Conservation (phyloP, 1,284 basidiomycete species). For the Moesziomyces sp. region DNA sequence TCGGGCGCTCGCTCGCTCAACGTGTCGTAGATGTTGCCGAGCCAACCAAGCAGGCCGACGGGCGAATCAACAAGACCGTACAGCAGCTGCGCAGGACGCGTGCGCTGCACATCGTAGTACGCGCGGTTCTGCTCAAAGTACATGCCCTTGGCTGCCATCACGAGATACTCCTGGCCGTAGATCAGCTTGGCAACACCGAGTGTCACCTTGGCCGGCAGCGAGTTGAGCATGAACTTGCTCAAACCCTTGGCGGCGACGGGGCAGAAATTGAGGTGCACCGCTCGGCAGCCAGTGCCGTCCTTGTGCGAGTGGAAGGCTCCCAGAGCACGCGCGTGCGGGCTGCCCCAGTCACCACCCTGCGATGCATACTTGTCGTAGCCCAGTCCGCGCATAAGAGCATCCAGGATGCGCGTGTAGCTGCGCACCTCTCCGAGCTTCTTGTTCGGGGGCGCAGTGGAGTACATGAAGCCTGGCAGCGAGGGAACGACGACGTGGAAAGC, state of each 20-base stretch:
- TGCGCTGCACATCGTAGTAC: constrained; percentile 54
- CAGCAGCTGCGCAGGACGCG: constrained; percentile 43
- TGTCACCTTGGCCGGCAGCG: constrained; percentile 32
- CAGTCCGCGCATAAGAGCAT: constrained; percentile 58
- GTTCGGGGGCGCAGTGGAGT: constrained; percentile 50
- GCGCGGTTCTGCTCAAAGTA: constrained; percentile 41
- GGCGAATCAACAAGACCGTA: constrained; percentile 55
- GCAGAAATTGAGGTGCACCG: constrained; percentile 61
- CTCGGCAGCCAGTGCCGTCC: constrained; percentile 53
- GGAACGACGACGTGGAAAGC: constrained; percentile 63
- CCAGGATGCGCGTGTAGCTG: constrained; percentile 51
- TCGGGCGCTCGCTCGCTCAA: constrained; percentile 17
- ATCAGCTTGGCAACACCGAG: constrained; percentile 38
- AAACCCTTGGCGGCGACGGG: constrained; percentile 45
- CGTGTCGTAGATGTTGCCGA: constrained; percentile 51
- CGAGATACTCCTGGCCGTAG: constrained; percentile 38
- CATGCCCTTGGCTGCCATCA: constrained; percentile 34
- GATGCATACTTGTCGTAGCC: constrained; percentile 52
- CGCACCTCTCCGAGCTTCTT: constrained; percentile 38
- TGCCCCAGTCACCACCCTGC: constrained; percentile 63
- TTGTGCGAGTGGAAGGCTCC: constrained; percentile 40
- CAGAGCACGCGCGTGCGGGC: constrained; percentile 46
- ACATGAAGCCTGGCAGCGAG: constrained; percentile 57
- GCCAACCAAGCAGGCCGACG: constrained; percentile 50
- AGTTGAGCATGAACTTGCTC: constrained; percentile 39